Conservation (phyloP, 768 basidiomycete genomes). For the Tylopilus sp. region DNA sequence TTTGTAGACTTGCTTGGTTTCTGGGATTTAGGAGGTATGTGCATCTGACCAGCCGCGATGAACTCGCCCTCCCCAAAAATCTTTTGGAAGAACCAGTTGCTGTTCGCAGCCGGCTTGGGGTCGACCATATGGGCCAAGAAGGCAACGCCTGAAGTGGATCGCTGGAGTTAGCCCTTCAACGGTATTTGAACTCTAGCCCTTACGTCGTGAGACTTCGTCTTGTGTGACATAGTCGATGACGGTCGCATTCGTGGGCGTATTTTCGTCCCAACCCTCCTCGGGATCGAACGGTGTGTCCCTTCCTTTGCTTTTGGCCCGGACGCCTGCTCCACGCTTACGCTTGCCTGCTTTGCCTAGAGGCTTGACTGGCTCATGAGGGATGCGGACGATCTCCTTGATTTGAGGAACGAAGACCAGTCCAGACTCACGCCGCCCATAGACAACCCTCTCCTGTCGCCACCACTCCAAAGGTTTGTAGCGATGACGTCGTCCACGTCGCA, state of each 20-base stretch:
- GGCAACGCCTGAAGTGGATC: slow-evolving; percentile 58
- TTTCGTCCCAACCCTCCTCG: slow-evolving; percentile 84
- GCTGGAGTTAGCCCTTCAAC: slow-evolving; percentile 2
- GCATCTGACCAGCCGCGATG: slow-evolving; percentile 85
- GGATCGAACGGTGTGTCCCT: slow-evolving; percentile 38
- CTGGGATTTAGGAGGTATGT: slow-evolving; percentile 71
- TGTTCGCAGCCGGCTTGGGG: slow-evolving; percentile 56
- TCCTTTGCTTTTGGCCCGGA: slow-evolving; percentile 37
- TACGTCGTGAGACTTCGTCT: slow-evolving; percentile 68
- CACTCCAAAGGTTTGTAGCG: slow-evolving; percentile 76
- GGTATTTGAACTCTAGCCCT: slow-evolving; percentile 31
- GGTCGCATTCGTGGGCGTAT: slow-evolving; percentile 61
- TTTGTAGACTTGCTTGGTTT: slow-evolving; percentile 88
- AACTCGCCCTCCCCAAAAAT: slow-evolving; percentile 89
- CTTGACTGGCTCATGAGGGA: slow-evolving; percentile 47
- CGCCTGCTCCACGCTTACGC: slow-evolving; percentile 29
- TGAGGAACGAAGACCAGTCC: slow-evolving; percentile 54
- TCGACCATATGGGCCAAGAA: slow-evolving; percentile 69
- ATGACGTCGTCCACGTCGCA: slow-evolving; percentile 69
- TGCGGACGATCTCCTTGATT: slow-evolving; percentile 61
- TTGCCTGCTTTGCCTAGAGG: slow-evolving; percentile 44
- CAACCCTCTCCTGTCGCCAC: slow-evolving; percentile 91
- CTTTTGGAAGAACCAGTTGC: slow-evolving; percentile 84
- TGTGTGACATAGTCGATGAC: slow-evolving; percentile 65
- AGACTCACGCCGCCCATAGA: slow-evolving; percentile 65